Evolutionary conservation across 2,329 filamentous ascomycete genomes (phyloP).

Genomic region (Colletotrichum higginsianum): DNA sequence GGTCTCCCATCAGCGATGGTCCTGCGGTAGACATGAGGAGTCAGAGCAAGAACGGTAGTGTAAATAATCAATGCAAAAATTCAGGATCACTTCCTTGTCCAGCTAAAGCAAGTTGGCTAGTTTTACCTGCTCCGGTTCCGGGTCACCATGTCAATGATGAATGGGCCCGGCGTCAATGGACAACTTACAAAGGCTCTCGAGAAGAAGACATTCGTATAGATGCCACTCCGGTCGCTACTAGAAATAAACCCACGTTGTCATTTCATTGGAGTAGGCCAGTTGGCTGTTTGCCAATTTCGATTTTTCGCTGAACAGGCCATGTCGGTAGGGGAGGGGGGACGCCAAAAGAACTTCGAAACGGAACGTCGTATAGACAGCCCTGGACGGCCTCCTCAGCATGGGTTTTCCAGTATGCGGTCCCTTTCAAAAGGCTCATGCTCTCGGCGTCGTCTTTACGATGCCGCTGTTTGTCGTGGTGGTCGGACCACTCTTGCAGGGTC

Average conservation of each 20-base stretch:
- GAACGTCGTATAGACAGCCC: neutral
- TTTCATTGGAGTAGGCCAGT: neutral
- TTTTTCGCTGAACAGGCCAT: neutral
- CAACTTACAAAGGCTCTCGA: neutral
- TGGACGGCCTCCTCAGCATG: neutral
- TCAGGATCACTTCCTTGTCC: neutral
- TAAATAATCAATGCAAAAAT: too few species aligned
- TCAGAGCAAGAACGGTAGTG: neutral
- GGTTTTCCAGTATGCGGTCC: neutral
- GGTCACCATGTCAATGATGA: neutral
- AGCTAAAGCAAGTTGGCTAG: neutral
- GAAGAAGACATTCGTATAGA: neutral
- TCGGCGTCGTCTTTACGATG: neutral
- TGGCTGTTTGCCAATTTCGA: neutral
- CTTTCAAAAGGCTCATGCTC: neutral
- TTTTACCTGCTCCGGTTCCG: neutral
- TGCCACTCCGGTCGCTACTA: neutral
- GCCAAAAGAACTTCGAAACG: conserved; percentile 9
- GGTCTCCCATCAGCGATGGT: neutral
- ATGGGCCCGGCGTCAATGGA: neutral
- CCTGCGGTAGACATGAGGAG: neutral
- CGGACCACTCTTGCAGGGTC: conserved; percentile 9
- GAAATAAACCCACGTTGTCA: neutral
- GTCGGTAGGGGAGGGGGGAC: neutral
- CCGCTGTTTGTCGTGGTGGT: neutral